A percentile compares a stretch with the other conserved stretches of the same genome.
Evolutionary conservation across 1,284 basidiomycete genomes (phyloP).

Genomic region (Cutaneotrichosporon cavernicola): DNA sequence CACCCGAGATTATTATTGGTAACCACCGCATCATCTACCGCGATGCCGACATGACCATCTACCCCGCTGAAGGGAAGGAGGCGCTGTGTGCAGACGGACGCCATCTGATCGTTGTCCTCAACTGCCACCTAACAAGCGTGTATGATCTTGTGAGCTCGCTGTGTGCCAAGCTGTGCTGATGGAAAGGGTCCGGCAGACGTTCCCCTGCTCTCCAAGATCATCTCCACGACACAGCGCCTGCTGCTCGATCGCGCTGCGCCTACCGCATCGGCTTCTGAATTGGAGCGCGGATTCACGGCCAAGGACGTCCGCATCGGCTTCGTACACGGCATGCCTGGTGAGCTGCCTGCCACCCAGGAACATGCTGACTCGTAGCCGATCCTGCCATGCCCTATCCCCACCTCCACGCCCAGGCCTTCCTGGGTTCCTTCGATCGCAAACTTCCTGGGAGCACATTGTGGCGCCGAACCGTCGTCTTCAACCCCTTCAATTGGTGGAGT

Average conservation of each 20-base stretch:
- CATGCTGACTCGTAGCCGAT: constrained; percentile 36
- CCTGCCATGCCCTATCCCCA: constrained; percentile 47
- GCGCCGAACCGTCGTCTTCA: constrained; percentile 48
- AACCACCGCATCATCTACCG: constrained; percentile 41
- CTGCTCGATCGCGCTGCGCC: constrained; percentile 20
- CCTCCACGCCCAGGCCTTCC: constrained; percentile 50
- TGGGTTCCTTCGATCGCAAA: constrained; percentile 41
- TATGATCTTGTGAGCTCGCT: constrained; percentile 47
- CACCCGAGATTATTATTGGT: constrained; percentile 22
- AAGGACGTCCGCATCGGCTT: constrained; percentile 43
- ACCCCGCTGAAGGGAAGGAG: constrained; percentile 42
- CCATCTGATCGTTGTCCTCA: constrained; percentile 47
- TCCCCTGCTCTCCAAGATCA: constrained; percentile 44
- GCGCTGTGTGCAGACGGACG: constrained; percentile 38
- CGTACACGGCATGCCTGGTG: constrained; percentile 37
- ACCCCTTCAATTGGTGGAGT: constrained; percentile 48
- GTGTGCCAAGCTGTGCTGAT: neutral
- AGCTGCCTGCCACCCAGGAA: constrained; percentile 21
- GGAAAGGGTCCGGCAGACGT: constrained; percentile 46
- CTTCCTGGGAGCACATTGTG: constrained; percentile 44
- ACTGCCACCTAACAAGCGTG: constrained; percentile 45
- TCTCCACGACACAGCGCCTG: constrained; percentile 34
- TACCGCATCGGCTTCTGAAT: neutral
- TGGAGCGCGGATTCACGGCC: constrained; percentile 16
- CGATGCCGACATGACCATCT: constrained; percentile 44